Conservation (phyloP, 2,329 filamentous ascomycete species). For the Penicillium freii region DNA sequence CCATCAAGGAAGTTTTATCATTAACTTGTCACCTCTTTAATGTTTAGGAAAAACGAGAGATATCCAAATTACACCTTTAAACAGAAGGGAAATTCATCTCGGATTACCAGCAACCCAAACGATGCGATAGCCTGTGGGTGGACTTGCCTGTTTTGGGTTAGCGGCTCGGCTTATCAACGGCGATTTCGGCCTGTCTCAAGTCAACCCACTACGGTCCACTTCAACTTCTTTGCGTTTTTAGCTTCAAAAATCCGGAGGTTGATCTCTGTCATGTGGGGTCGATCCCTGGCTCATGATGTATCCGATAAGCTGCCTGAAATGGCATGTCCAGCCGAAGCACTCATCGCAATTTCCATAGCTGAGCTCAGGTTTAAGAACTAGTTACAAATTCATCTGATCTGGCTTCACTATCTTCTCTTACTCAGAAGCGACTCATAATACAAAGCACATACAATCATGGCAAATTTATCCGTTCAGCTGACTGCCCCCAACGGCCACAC, state of each 20-base stretch:
- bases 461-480: constrained; percentile 33
- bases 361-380: background rate
- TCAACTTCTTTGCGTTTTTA: background rate
- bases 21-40: rapidly evolving
- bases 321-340: constrained; percentile 9
- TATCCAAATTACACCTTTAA: no score
- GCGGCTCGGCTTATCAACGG: background rate
- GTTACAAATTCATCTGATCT: background rate
- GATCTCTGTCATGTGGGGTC: background rate
- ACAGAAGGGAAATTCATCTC: background rate
- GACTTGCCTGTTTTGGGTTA: constrained; percentile 23
- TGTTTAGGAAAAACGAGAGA: background rate
- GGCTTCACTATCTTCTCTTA: constrained; percentile 7
- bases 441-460: constrained; percentile 11
- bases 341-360: constrained; percentile 1
- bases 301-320: background rate
- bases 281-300: background rate
- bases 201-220: background rate
- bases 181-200: background rate
- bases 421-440: background rate
- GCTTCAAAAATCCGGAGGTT: background rate
- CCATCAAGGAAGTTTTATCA: background rate
- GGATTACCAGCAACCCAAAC: background rate
- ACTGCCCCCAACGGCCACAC: constrained; percentile 41
- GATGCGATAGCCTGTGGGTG: constrained; percentile 5